Evolutionary conservation across 129 eudicot species (phyloP).

Genomic region (Daucus carota): DNA sequence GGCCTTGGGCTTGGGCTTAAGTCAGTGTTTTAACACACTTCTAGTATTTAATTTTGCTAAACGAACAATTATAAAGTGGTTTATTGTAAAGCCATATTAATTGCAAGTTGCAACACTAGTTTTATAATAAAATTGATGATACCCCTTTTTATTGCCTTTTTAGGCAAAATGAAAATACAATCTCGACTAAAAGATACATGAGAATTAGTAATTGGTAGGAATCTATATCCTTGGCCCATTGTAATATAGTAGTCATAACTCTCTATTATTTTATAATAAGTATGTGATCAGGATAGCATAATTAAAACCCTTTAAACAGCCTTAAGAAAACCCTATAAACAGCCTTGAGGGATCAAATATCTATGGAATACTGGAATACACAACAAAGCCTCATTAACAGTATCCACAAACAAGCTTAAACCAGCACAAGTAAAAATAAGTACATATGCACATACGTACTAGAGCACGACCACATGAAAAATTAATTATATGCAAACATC

Average conservation of each 20-base stretch:
- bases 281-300: background rate
- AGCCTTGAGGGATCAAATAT: background rate
- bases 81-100: background rate
- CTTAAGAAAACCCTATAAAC: background rate
- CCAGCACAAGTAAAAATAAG: background rate
- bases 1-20: background rate
- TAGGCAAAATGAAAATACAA: background rate
- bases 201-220: background rate
- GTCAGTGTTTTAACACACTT: background rate
- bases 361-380: background rate
- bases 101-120: background rate
- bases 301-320: background rate
- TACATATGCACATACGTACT: background rate
- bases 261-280: background rate
- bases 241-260: background rate
- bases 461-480: background rate
- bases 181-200: background rate
- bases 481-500: background rate
- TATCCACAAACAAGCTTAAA: background rate
- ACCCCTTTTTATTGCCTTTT: background rate
- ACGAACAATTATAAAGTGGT: background rate
- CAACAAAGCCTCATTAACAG: background rate
- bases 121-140: background rate
- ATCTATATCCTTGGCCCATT: background rate
- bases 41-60: background rate